Evolutionary conservation across 139 green algal genomes (phyloP), one percentile per base, ranked within the genome.

Genomic region (Asterochloris erici): DNA sequence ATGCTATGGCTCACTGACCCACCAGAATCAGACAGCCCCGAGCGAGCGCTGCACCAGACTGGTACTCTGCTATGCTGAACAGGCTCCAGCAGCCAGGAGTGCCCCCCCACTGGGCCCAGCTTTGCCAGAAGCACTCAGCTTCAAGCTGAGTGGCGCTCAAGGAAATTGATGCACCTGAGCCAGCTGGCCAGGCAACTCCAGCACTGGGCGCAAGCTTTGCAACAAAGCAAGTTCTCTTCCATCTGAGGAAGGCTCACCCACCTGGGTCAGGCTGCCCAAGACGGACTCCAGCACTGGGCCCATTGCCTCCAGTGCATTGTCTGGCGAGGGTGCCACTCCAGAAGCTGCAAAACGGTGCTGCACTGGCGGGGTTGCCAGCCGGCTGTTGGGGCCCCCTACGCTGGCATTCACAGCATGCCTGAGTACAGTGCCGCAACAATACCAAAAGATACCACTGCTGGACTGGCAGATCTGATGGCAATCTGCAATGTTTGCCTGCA

Each of bases 261-360:
- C 85, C 85, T 84, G 82, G 1, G 93, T 96, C 74, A 96, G 76
- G 70, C 86, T 91, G n/a, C 89, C 86, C 73, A 96, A 83, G 21
- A 95, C 92, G 10, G 69, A 86, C 83, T 96, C 93, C 68, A 96
- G 75, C 69, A 96, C 89, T 14, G 93, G 93, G 11, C 89, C 91
- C 82, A 96, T 87, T 0, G 89, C 91, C 38, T 96, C 88, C 80
- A 96, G 73, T 14, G 89, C 86, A 27, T 84, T 87, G 47, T 95
- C 91, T 23, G 84, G 83, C 16, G 74, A 84, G 10, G 79, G 38
- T 21, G 63, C 61, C 23, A 38, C 26, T 74, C 77, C 77, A 19
- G 62, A 16, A 24, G 77, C 63, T 63, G 77, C 61, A 71, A 26
- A 23, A 9, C 19, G 66, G 66, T 26, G 17, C 19, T 71, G 21